Conservation (phyloP, 148 eudicot genomes). For the Hydrangea macrophylla region DNA sequence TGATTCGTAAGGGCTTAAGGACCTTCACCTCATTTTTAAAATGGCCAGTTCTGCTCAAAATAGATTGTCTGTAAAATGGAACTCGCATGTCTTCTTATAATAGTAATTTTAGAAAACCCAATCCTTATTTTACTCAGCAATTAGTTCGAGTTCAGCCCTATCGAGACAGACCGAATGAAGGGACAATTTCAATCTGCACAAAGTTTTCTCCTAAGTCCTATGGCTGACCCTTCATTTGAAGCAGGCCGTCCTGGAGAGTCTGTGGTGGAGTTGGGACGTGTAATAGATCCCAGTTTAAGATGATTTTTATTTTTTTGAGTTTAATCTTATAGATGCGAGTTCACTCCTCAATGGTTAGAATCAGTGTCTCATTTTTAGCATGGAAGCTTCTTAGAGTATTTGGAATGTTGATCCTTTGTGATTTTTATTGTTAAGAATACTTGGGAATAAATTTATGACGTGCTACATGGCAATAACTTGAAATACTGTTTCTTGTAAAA, state of each 20-base stretch:
- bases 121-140: neutral
- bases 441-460: neutral
- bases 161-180: constrained; percentile 85
- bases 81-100: neutral
- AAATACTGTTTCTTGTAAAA: no score
- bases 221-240: constrained; percentile 96
- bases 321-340: neutral
- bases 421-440: neutral
- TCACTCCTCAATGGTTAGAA: neutral
- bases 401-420: neutral
- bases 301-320: constrained; percentile 12
- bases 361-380: neutral
- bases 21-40: neutral
- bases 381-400: constrained; percentile 14
- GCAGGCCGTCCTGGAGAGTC: constrained; percentile 80
- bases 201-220: constrained; percentile 96
- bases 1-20: neutral
- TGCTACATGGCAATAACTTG: neutral
- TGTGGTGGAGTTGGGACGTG: constrained; percentile 86
- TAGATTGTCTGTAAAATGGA: neutral
- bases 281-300: constrained; percentile 94
- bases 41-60: neutral
- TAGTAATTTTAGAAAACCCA: neutral
- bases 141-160: constrained; percentile 83
- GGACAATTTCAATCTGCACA: constrained; percentile 64